Evolutionary conservation across 1,284 basidiomycete genomes (phyloP).

Genomic region (Leccinum pachyderme): DNA sequence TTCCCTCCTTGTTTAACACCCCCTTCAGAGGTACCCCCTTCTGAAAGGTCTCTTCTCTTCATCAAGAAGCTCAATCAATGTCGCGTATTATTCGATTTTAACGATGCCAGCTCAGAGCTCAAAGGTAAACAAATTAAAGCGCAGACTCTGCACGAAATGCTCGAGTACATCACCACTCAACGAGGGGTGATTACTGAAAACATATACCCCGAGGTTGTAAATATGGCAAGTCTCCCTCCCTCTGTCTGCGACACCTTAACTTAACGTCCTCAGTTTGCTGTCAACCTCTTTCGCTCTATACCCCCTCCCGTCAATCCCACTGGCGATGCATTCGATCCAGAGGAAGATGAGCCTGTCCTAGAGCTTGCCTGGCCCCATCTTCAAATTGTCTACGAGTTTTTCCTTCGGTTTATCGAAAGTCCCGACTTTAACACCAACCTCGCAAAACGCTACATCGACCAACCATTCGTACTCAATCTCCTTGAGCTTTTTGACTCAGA

Average conservation of each 20-base stretch:
- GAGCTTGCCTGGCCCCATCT: conserved; percentile 99
- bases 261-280: conserved; percentile 69
- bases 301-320: conserved; percentile 98
- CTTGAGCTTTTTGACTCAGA: conserved; percentile 99
- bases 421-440: conserved; percentile 98
- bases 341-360: conserved; percentile 98
- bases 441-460: conserved; percentile 98
- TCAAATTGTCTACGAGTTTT: conserved; percentile 99
- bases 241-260: conserved; percentile 12
- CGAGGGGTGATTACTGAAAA: conserved; percentile 95
- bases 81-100: conserved; percentile 97
- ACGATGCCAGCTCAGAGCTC: conserved; percentile 94
- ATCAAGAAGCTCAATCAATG: conserved; percentile 96
- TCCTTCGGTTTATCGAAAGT: conserved; percentile 97
- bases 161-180: conserved; percentile 98
- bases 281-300: conserved; percentile 99
- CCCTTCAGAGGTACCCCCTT: conserved; percentile 79
- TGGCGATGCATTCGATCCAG: conserved; percentile 98
- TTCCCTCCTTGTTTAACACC: conserved; percentile 7
- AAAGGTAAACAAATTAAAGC: conserved; percentile 99
- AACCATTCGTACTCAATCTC: conserved; percentile 92
- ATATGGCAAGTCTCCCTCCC: conserved; percentile 69
- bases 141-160: conserved; percentile 96
- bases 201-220: conserved; percentile 98
- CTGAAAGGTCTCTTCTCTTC: conserved; percentile 89